Base-by-base conservation (phyloP, 352 stramenopile genomes). In the Synura sp. region DNA sequence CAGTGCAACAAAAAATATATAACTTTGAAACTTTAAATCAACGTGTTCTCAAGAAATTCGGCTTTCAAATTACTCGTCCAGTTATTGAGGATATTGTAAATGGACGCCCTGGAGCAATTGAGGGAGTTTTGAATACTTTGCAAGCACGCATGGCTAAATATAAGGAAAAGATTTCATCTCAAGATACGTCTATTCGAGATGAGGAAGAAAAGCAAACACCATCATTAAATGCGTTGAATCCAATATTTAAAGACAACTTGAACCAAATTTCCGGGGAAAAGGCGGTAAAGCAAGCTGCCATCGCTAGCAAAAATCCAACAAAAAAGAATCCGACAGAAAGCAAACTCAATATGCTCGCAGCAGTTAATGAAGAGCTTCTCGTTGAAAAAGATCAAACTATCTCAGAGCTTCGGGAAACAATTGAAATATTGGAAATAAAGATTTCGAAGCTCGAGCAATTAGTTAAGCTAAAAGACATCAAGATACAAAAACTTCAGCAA, bases 11-110 rank as follows among this genome's bases (percentile, higher is more conserved):
- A 81, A 98, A 98, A 84, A 85, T 96, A 70, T 97, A 97, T 86
- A 98, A 98, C 82, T 97, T 92, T 90, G 92, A 91, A 73, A 97
- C 93, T 35, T 85, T 98, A 35, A 96, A 97, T 81, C 86, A 25
- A 25, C 1, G 25, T 33, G 84, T 85, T 17, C n/a, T 85, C 19
- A 74, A 59, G 27, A 57, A 76, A 41, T 42, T 87, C 17, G 41
- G 82, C 31, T 82, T 67, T 73, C 86, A 87, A n/a, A 76, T 97
- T 22, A 86, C 89, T 0, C 92, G 93, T 60, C 82, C 89, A 25
- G 90, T 96, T 76, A 90, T 97, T n/a, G 89, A 97, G 74, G 90
- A 92, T 42, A 86, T 97, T 9, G 90, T 94, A 7, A 85, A 93
- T 41, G 95, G 91, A 69, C 90, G 90, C 41, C 83, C 91, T 0